A percentile compares a stretch with the other conserved stretches of the same genome.
phyloP scores from a whole-genome alignment of 345 rosid species.

The thale cress (Arabidopsis thaliana) region TAIR10.1 NC_003075.7:15121501-15122000 shows the following conservation, averaged over 20 bases:
- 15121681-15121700: slow-evolving; percentile 58
- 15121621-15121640: slow-evolving; percentile 65
- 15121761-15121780: slow-evolving; percentile 6
- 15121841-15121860: slow-evolving; percentile 86
- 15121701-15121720: slow-evolving; percentile 55
- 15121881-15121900: slow-evolving; percentile 87
- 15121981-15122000: neutral
- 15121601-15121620: slow-evolving; percentile 78
- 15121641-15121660: slow-evolving; percentile 72
- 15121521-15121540: slow-evolving; percentile 1
- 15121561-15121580: slow-evolving; percentile 72
- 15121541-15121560: slow-evolving; percentile 48
- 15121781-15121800: slow-evolving; percentile 51
- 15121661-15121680: slow-evolving; percentile 61
- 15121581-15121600: slow-evolving; percentile 61
- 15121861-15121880: slow-evolving; percentile 96
- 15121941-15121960: neutral
- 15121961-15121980: neutral
- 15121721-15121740: neutral
- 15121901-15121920: slow-evolving; percentile 71
- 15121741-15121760: slow-evolving; percentile 11
- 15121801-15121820: slow-evolving; percentile 84
- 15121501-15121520: slow-evolving; percentile 1
- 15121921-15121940: neutral
- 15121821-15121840: slow-evolving; percentile 82